Evolutionary conservation across 371 early-diverging fungal species (phyloP).

Genomic region (Zopfochytrium polystomum): DNA sequence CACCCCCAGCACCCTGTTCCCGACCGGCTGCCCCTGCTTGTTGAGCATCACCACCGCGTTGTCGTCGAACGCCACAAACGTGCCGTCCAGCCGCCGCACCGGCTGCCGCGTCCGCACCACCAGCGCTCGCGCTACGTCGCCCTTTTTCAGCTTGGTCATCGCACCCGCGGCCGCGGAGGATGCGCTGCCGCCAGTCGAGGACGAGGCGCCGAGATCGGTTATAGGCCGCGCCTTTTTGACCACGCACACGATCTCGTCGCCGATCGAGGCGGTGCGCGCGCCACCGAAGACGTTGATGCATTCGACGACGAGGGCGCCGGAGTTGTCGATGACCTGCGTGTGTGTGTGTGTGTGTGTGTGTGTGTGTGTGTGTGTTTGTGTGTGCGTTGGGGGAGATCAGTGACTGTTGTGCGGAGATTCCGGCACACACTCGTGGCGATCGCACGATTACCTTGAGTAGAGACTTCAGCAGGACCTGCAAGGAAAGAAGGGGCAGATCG

Average conservation of each 20-base stretch:
- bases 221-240: conserved; percentile 86
- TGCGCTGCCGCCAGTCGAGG: too few relatives aligned
- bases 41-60: conserved; percentile 95
- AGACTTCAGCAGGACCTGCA: too few relatives aligned
- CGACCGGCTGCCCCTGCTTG: conserved; percentile 80
- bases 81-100: conserved; percentile 87
- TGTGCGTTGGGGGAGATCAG: too few relatives aligned
- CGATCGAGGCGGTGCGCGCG: conserved; percentile 53
- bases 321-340: conserved; percentile 96
- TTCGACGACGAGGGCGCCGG: too few relatives aligned
- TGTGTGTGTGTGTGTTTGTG: too few relatives aligned
- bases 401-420: too few relatives aligned
- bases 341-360: too few relatives aligned
- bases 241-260: conserved; percentile 94
- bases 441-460: too few relatives aligned
- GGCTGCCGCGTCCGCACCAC: conserved; percentile 92
- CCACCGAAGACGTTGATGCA: conserved; percentile 92
- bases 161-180: conserved; percentile 43
- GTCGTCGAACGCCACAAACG: conserved; percentile 92
- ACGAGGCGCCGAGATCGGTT: conserved; percentile 37
- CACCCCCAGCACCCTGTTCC: conserved; percentile 89
- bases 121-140: conserved; percentile 90
- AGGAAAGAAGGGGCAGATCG: too few relatives aligned
- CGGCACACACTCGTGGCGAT: too few relatives aligned
- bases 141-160: conserved; percentile 82